Conservation (phyloP, 202 grass and related monocot genomes). For the Hordeum pubiflorum region DNA sequence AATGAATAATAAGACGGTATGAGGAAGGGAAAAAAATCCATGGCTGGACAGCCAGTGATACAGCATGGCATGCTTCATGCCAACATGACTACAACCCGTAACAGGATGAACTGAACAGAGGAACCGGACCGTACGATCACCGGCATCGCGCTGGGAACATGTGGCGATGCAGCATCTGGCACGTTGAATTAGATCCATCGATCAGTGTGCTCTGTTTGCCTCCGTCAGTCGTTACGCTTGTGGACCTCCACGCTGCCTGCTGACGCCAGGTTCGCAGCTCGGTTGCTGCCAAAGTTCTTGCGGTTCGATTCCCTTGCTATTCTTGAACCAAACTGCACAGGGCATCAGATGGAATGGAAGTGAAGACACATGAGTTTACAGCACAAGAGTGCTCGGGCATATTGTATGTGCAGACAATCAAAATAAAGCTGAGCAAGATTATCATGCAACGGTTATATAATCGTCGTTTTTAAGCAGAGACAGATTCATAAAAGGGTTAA, state of each 20-base stretch:
- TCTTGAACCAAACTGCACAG: conserved; percentile 73
- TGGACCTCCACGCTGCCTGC: conserved; percentile 72
- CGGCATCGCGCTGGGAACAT: no score
- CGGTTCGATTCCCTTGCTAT: conserved; percentile 86
- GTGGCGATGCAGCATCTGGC: not conserved
- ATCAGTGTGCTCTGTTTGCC: not conserved
- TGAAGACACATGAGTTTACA: not conserved
- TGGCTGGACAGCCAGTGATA: not conserved
- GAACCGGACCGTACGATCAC: not conserved
- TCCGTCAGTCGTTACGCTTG: conserved; percentile 6
- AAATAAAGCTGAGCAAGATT: not conserved
- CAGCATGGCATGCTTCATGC: not conserved
- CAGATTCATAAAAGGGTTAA: not conserved
- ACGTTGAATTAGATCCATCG: not conserved
- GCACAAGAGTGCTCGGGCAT: not conserved
- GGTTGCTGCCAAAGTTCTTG: conserved; percentile 81
- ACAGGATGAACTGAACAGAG: not conserved
- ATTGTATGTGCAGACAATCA: not conserved
- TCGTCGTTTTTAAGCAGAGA: not conserved
- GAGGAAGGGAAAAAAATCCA: not conserved
- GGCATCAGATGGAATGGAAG: not conserved
- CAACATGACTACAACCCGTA: not conserved
- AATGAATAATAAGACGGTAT: not conserved
- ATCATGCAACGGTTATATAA: not conserved
- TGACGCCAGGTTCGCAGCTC: conserved; percentile 75